Percentiles rank a stretch among this genome's conserved stretches.
phyloP scores from a whole-genome alignment of 352 stramenopile species.

The Peronospora belbahrii region DNA sequence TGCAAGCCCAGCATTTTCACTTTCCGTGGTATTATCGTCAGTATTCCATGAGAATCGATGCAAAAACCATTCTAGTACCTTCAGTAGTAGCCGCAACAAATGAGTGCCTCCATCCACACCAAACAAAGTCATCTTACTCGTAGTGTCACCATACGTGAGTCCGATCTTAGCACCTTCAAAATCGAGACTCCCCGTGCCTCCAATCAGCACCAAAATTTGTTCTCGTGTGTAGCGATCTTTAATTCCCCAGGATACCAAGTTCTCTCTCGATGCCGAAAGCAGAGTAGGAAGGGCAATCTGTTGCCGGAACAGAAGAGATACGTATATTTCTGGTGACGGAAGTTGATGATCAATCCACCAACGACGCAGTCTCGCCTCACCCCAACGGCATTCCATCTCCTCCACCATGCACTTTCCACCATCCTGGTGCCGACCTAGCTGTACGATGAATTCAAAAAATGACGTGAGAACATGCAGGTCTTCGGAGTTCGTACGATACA shows the following conservation, averaged over 20 bases:
- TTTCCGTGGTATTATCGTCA: conserved; percentile 12
- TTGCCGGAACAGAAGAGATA: conserved; percentile 32
- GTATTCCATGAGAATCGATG: conserved; percentile 11
- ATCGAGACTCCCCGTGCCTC: neutral
- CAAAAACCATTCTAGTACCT: conserved; percentile 52
- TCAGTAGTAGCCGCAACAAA: conserved; percentile 41
- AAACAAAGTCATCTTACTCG: conserved; percentile 5
- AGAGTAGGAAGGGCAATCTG: conserved; percentile 39
- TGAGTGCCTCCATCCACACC: conserved; percentile 44
- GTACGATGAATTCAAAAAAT: conserved; percentile 53
- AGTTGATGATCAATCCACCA: conserved; percentile 45
- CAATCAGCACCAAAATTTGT: conserved; percentile 37
- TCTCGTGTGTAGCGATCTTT: conserved; percentile 44
- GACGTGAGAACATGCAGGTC: conserved; percentile 40
- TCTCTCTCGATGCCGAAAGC: conserved; percentile 51
- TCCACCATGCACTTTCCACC: conserved; percentile 13
- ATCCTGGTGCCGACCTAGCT: conserved; percentile 29
- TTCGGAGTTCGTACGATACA: conserved; percentile 23
- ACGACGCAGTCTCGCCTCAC: conserved; percentile 39
- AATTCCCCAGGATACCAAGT: conserved; percentile 63
- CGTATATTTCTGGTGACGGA: conserved; percentile 31
- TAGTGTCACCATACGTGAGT: neutral
- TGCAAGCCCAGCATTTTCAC: conserved; percentile 22
- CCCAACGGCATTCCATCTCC: conserved; percentile 40
- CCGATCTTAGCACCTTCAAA: neutral